Evolutionary conservation across 345 rosid species (phyloP), one percentile per base, ranked within the genome.

Genomic region (Rhodamnia argentea): DNA sequence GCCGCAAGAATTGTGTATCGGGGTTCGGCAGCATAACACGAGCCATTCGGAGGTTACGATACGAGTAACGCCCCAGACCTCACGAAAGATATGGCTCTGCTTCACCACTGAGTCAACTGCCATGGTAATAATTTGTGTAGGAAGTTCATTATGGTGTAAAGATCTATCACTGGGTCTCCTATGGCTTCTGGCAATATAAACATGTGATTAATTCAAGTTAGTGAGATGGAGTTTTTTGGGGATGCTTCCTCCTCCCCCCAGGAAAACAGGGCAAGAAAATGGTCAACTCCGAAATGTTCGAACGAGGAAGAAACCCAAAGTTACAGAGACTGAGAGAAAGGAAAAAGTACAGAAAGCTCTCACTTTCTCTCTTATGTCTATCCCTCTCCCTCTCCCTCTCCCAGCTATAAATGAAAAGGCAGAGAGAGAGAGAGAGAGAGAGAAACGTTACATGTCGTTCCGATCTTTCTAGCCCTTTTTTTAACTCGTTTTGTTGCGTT

Each of bases 351-450:
- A 29, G 75, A 16, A 23, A 11, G 62, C 40, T 29, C 44, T 16
- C 22, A 0, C 44, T 64, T 16, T 54, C 23, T 60, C 22, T 24
- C 6, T 58, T 9, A 47, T 47, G 51, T 27, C 7, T 60, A 18
- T 27, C 23, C 14, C 18, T 60, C 40, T 27, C 20, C 5, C 37
- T 12, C 20, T 26, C 6, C 7, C 83, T 14, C 5, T 26, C 9
- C 13, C 59, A 53, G 84, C 84, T 82, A 82, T 83, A 52, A n/a
- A 83, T 37, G 58, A 83, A 83, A 27, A 83, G 26, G 84, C 84
- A 52, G 44, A 10, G 55, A 37, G 40, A 37, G 40, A 37, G 40
- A 37, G 40, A 29, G 76, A 51, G 52, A 51, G 52, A 51, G 52
- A 51, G 26, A 75, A 83, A 52, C 84, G 59, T 83, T 83, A 52